These are phyloP conservation scores for Ogataea paraovalis DNA, from an alignment of 805 yeast species.

Conservation along the genomic window DNA sequence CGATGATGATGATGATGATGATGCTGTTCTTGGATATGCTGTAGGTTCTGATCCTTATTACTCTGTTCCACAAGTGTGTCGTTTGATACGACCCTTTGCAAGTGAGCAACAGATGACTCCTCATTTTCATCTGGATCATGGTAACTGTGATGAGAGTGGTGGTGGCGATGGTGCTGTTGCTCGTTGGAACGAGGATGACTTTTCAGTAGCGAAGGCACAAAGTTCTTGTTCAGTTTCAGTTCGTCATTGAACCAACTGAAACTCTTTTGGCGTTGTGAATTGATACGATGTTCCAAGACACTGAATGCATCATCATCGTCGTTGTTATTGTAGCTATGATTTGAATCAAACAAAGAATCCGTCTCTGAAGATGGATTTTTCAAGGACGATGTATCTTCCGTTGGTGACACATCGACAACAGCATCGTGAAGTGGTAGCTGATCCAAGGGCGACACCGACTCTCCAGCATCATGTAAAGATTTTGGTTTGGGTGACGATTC, in stretches of 20 bases:
- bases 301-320: slow-evolving; percentile 13
- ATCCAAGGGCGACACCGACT: background rate
- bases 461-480: background rate
- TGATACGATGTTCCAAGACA: slow-evolving; percentile 13
- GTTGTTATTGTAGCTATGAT: background rate
- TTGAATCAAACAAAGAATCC: background rate
- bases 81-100: background rate
- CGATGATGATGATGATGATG: slow-evolving; percentile 5
- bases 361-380: background rate
- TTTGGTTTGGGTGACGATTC: too few species aligned
- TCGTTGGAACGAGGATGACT: background rate
- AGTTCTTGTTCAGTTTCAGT: background rate
- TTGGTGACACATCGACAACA: background rate
- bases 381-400: background rate
- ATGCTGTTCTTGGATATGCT: background rate
- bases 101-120: background rate
- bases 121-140: background rate
- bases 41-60: background rate
- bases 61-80: background rate
- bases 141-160: background rate
- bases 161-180: slow-evolving; percentile 1
- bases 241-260: slow-evolving; percentile 16
- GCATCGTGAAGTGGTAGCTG: background rate
- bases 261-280: slow-evolving; percentile 13
- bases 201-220: background rate